These are phyloP conservation scores for Fusarium mundagurra DNA, from an alignment of 2,329 filamentous ascomycete genomes.

Conservation along the genomic window DNA sequence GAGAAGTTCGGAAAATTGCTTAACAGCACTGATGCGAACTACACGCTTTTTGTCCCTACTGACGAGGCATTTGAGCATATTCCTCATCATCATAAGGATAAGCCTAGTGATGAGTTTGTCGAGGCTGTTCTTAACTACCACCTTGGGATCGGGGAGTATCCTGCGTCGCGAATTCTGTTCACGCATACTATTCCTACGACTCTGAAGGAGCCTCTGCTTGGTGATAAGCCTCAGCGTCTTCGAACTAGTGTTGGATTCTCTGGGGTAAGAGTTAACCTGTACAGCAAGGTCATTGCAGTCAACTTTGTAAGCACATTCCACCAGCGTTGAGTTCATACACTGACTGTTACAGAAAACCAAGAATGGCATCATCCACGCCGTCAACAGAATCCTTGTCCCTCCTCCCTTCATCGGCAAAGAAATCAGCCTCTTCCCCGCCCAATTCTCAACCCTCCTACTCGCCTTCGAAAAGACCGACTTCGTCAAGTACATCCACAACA, in stretches of 20 bases:
- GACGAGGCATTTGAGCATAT: constrained; percentile 78
- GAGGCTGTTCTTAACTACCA: constrained; percentile 80
- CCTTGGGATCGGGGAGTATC: constrained; percentile 73
- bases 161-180: constrained; percentile 71
- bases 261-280: constrained; percentile 80
- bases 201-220: constrained; percentile 67
- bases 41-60: constrained; percentile 83
- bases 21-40: constrained; percentile 78
- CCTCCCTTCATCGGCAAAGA: constrained; percentile 68
- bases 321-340: background rate
- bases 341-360: constrained; percentile 64
- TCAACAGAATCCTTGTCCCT: constrained; percentile 80
- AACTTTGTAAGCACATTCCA: constrained; percentile 68
- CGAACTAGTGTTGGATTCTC: constrained; percentile 69
- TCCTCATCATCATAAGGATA: constrained; percentile 56
- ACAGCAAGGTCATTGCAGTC: constrained; percentile 73
- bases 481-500: constrained; percentile 65
- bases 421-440: constrained; percentile 72
- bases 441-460: constrained; percentile 82
- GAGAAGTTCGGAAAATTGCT: constrained; percentile 76
- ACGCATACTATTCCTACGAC: constrained; percentile 80
- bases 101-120: constrained; percentile 76
- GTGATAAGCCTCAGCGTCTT: constrained; percentile 75
- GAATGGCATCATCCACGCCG: constrained; percentile 83
- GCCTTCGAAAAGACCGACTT: constrained; percentile 81